A percentile compares a stretch with the other conserved stretches of the same genome.
Evolutionary conservation across 1,284 basidiomycete species (phyloP).

Genomic region (Trametes polyzona): DNA sequence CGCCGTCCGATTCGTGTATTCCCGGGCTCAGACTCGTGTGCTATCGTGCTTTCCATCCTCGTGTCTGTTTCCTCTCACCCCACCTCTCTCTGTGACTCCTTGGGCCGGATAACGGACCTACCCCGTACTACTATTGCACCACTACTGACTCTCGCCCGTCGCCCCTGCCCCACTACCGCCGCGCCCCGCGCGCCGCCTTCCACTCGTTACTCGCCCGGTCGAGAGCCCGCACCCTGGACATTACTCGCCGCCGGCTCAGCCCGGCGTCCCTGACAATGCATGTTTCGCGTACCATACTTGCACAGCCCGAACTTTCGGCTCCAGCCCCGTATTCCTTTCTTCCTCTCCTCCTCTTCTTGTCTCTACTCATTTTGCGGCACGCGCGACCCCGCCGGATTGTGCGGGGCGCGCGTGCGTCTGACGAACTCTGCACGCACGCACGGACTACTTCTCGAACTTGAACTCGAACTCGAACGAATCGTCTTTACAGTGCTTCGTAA

Average conservation of each 20-base stretch:
- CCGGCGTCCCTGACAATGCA: not conserved
- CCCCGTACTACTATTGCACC: not conserved
- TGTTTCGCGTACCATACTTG: too few relatives aligned
- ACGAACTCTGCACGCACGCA: too few relatives aligned
- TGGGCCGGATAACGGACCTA: conserved; percentile 2
- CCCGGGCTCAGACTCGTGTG: not conserved
- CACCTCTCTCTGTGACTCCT: too few relatives aligned
- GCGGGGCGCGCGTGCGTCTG: too few relatives aligned
- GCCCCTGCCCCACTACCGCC: not conserved
- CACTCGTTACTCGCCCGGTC: conserved; percentile 1
- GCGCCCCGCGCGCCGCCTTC: not conserved
- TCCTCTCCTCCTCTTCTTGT: too few relatives aligned
- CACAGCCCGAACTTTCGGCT: too few relatives aligned
- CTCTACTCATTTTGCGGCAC: too few relatives aligned
- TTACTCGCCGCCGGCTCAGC: not conserved
- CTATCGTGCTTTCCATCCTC: not conserved
- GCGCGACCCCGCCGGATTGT: too few relatives aligned
- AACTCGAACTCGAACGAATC: too few relatives aligned
- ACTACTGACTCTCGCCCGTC: not conserved
- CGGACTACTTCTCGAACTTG: too few relatives aligned
- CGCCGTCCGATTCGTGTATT: not conserved
- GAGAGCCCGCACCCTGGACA: not conserved
- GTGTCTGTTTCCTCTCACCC: not conserved
- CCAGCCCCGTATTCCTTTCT: too few relatives aligned
- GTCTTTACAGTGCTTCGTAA: too few relatives aligned